Evolutionary conservation across 2,329 filamentous ascomycete species (phyloP).

Genomic region (Spiromastix sp.): DNA sequence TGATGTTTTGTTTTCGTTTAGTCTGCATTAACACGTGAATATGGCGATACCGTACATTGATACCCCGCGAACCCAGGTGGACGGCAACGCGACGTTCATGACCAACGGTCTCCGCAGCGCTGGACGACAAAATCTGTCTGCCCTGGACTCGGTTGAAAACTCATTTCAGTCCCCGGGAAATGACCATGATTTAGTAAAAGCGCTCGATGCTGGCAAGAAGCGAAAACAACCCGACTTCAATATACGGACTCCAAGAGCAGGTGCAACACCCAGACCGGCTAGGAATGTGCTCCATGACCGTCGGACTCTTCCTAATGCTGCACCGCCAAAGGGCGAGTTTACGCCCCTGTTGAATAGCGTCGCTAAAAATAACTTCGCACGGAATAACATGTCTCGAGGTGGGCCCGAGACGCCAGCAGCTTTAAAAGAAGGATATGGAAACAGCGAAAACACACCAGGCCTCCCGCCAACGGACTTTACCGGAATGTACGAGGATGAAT

Average conservation of each 20-base stretch:
- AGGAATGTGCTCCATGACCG: constrained; percentile 53
- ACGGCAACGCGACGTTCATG: constrained; percentile 75
- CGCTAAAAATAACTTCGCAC: constrained; percentile 57
- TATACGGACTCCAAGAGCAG: constrained; percentile 64
- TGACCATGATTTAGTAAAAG: constrained; percentile 64
- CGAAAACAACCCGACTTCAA: constrained; percentile 44
- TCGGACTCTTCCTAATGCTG: constrained; percentile 57
- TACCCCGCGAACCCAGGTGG: constrained; percentile 69
- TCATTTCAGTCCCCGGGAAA: constrained; percentile 76
- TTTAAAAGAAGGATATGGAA: constrained; percentile 47
- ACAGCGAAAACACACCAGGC: constrained; percentile 61
- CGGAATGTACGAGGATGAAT: constrained; percentile 51
- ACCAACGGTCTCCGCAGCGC: constrained; percentile 51
- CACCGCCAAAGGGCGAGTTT: constrained; percentile 60
- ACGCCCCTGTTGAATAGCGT: constrained; percentile 79
- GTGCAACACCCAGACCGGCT: constrained; percentile 40
- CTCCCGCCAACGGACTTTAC: constrained; percentile 66
- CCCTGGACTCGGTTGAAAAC: constrained; percentile 73
- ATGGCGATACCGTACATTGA: constrained; percentile 66
- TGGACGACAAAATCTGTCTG: constrained; percentile 30
- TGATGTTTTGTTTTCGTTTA: not conserved
- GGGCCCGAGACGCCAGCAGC: constrained; percentile 59
- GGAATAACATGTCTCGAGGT: constrained; percentile 46
- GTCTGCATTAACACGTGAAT: constrained; percentile 14
- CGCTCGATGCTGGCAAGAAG: constrained; percentile 55